A percentile compares a stretch with the other conserved stretches of the same genome.
Evolutionary conservation across 2,329 filamentous ascomycete genomes (phyloP).

Genomic region (Arthrinium phaeospermum): DNA sequence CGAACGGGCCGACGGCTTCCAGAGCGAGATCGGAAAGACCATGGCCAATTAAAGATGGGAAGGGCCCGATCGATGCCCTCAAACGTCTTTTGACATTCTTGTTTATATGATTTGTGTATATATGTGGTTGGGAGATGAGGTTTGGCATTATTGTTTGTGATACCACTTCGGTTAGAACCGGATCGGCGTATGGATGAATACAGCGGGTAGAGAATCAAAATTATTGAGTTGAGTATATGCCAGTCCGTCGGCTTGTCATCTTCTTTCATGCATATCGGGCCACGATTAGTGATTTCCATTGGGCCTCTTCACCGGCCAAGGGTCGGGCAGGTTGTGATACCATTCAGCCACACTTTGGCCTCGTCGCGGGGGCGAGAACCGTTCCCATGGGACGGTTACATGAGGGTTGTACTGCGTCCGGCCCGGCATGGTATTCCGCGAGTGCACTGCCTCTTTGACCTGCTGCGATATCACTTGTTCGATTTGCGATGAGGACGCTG

Average conservation of each 20-base stretch:
- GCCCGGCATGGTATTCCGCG: background rate
- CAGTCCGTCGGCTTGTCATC: background rate
- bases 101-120: conserved; percentile 9
- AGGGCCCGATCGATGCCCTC: no score
- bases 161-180: conserved; percentile 15
- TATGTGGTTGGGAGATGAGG: conserved; percentile 1
- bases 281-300: conserved; percentile 2
- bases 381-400: conserved; percentile 12
- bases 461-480: background rate
- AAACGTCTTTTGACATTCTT: background rate
- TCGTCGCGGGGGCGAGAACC: conserved; percentile 8
- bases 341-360: conserved; percentile 12
- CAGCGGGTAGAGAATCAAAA: background rate
- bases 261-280: background rate
- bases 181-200: background rate
- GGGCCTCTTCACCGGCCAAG: conserved; percentile 7
- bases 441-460: background rate
- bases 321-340: conserved; percentile 18
- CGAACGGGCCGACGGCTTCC: conserved; percentile 71
- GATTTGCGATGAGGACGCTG: background rate
- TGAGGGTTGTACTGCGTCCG: conserved; percentile 1
- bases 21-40: conserved; percentile 59
- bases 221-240: background rate
- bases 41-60: conserved; percentile 32
- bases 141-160: conserved; percentile 16